Evolutionary conservation across 2,329 filamentous ascomycete genomes (phyloP).

Genomic region (Microdochium paspali): DNA sequence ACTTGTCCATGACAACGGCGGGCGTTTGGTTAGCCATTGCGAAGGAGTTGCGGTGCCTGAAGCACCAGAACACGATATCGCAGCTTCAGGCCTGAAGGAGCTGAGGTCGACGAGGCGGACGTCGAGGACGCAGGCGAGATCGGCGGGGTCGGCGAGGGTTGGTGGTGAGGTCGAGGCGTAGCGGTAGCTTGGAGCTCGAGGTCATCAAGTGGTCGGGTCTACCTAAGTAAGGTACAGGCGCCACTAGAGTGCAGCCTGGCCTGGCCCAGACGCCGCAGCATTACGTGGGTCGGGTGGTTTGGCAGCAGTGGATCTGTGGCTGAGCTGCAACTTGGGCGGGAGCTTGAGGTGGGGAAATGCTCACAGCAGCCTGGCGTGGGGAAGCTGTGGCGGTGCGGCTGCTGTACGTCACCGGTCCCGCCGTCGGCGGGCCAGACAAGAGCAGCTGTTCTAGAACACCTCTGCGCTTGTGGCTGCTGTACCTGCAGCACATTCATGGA

Average conservation of each 20-base stretch:
- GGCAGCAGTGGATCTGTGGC: neutral
- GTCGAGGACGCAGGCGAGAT: conserved; percentile 1
- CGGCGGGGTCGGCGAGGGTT: neutral
- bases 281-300: neutral
- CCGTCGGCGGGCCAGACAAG: too few relatives aligned
- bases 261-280: neutral
- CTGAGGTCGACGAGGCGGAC: neutral
- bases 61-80: neutral
- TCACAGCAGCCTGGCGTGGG: too few relatives aligned
- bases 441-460: neutral
- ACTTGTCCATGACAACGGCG: conserved; percentile 99
- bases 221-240: too few relatives aligned
- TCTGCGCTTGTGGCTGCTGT: too few relatives aligned
- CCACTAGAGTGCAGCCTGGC: neutral
- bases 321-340: too few relatives aligned
- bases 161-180: neutral
- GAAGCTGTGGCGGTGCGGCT: conserved; percentile 2
- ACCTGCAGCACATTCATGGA: too few relatives aligned
- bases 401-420: neutral
- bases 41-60: conserved; percentile 6
- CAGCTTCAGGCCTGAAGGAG: neutral
- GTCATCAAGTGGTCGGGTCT: neutral
- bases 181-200: neutral
- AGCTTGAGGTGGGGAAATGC: too few relatives aligned
- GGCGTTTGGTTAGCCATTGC: conserved; percentile 96